phyloP scores from a whole-genome alignment of 2,329 filamentous ascomycete species.

The Epichloe glyceriae region DNA sequence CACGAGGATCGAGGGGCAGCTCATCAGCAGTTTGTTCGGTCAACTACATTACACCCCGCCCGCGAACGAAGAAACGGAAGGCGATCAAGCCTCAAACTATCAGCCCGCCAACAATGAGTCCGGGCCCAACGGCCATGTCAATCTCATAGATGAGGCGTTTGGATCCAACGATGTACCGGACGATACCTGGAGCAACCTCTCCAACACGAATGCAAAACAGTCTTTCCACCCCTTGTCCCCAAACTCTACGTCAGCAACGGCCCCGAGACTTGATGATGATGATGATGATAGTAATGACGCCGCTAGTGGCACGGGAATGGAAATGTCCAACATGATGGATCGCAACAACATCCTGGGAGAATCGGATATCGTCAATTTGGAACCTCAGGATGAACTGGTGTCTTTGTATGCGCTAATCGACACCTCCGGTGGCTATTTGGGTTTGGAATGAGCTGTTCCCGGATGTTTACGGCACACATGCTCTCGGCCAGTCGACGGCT shows the following conservation, averaged over 20 bases:
- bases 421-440: neutral
- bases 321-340: neutral
- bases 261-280: neutral
- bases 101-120: neutral
- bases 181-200: neutral
- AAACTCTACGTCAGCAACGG: neutral
- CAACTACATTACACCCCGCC: slow-evolving; percentile 9
- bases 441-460: neutral
- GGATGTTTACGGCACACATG: too few species aligned
- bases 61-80: neutral
- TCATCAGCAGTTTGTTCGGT: slow-evolving; percentile 15
- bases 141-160: neutral
- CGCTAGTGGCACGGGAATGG: neutral
- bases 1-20: slow-evolving; percentile 12
- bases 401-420: slow-evolving; percentile 2
- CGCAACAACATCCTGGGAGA: neutral
- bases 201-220: neutral
- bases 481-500: too few species aligned
- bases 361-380: neutral
- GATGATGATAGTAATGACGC: neutral
- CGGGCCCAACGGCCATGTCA: neutral
- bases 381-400: neutral
- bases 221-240: neutral
- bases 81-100: neutral
- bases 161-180: neutral